A percentile compares a stretch with the other conserved stretches of the same genome.
These are phyloP conservation scores for Mycena pura DNA, from an alignment of 768 basidiomycete genomes.

Conservation along the genomic window DNA sequence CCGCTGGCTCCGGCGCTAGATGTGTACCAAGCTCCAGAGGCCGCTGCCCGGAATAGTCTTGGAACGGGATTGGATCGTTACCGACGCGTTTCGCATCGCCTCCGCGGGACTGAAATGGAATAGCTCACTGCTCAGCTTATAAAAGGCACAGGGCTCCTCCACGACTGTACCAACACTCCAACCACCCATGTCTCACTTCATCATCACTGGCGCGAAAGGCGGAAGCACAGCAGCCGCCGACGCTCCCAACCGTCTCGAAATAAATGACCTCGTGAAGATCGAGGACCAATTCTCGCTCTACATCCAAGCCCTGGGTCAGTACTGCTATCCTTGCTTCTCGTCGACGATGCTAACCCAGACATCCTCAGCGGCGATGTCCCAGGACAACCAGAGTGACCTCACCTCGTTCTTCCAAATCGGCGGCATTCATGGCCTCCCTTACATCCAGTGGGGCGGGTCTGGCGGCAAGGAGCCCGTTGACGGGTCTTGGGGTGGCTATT, in stretches of 20 bases:
- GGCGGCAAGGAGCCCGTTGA: constrained; percentile 36
- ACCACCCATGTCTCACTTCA: constrained; percentile 29
- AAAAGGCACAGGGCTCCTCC: too few relatives aligned
- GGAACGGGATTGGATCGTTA: too few relatives aligned
- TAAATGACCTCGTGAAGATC: constrained; percentile 50
- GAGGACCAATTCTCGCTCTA: constrained; percentile 56
- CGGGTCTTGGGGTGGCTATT: constrained; percentile 53
- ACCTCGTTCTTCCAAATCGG: constrained; percentile 52
- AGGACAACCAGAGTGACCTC: constrained; percentile 36
- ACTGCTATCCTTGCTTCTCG: not conserved
- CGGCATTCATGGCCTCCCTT: constrained; percentile 61
- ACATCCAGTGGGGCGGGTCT: constrained; percentile 49
- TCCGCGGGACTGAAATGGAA: too few relatives aligned
- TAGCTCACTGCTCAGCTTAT: too few relatives aligned
- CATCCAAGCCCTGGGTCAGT: constrained; percentile 56
- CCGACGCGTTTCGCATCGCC: too few relatives aligned
- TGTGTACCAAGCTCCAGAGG: too few relatives aligned
- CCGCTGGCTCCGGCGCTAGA: too few relatives aligned
- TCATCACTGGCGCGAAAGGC: constrained; percentile 28
- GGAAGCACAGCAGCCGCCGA: constrained; percentile 17
- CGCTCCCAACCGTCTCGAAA: constrained; percentile 49
- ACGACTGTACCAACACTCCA: too few relatives aligned
- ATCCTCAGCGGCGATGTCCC: constrained; percentile 38
- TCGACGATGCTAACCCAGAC: not conserved
- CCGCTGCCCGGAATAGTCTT: too few relatives aligned